These are phyloP conservation scores for Collybia mongolica DNA, from an alignment of 768 basidiomycete genomes.

Conservation along the genomic window DNA sequence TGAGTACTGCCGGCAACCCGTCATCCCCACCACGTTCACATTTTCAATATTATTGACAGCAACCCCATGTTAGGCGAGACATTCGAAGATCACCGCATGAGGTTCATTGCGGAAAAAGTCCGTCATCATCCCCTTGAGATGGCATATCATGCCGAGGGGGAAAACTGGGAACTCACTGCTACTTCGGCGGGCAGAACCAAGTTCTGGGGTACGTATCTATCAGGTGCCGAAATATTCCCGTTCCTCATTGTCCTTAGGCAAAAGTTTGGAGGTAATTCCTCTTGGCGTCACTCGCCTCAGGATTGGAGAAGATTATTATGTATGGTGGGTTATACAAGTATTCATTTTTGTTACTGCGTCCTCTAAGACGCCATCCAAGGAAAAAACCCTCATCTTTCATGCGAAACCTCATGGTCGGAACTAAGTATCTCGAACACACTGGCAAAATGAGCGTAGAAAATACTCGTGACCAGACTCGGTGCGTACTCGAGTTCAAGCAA, in stretches of 20 bases:
- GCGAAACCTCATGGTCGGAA: conserved; percentile 86
- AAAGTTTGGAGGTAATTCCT: conserved; percentile 85
- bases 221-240: conserved; percentile 9
- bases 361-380: conserved; percentile 38
- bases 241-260: conserved; percentile 48
- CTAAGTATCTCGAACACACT: conserved; percentile 85
- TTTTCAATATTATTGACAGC: conserved; percentile 34
- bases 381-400: conserved; percentile 87
- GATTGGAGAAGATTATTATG: conserved; percentile 66
- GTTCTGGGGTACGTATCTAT: conserved; percentile 75
- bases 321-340: conserved; percentile 50
- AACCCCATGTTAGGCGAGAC: conserved; percentile 90
- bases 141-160: conserved; percentile 83
- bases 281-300: conserved; percentile 66
- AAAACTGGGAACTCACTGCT: conserved; percentile 71
- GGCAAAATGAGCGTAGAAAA: conserved; percentile 80
- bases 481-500: conserved; percentile 83
- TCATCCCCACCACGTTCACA: background rate
- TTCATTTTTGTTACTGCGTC: background rate
- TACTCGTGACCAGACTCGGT: conserved; percentile 48
- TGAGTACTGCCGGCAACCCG: conserved; percentile 35
- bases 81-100: conserved; percentile 79
- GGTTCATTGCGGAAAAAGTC: conserved; percentile 86
- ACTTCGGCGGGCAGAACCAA: conserved; percentile 85
- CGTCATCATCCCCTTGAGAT: conserved; percentile 82